Evolutionary conservation across 208 protist genomes (phyloP).

Genomic region (Acanthamoeba sp.): DNA sequence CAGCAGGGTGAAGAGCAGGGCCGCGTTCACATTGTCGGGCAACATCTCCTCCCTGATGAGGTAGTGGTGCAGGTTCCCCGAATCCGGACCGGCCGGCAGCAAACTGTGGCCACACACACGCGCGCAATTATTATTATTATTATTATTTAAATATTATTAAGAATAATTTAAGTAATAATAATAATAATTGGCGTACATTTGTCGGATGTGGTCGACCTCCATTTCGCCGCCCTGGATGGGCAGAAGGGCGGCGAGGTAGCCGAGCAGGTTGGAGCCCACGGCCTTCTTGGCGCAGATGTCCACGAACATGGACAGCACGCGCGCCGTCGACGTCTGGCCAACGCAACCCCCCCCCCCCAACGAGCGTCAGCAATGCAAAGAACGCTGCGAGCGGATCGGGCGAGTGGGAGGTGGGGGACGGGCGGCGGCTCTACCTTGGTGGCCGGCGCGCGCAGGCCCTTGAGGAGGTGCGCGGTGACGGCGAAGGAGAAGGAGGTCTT

Average conservation of each 20-base stretch:
- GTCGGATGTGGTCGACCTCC: conserved; percentile 60
- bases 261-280: conserved; percentile 46
- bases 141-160: too few species aligned
- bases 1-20: conserved; percentile 61
- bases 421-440: neutral
- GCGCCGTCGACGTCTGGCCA: conserved; percentile 43
- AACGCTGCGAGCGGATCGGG: too few species aligned
- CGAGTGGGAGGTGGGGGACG: neutral
- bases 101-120: conserved; percentile 4
- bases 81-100: conserved; percentile 56
- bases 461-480: conserved; percentile 75
- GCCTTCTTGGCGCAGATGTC: conserved; percentile 59
- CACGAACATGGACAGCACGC: conserved; percentile 64
- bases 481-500: conserved; percentile 82
- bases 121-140: too few species aligned
- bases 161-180: too few species aligned
- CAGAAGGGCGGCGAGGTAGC: conserved; percentile 65
- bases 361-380: neutral
- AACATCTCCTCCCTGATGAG: conserved; percentile 69
- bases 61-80: conserved; percentile 47
- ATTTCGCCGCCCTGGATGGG: conserved; percentile 55
- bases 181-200: neutral
- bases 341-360: too few species aligned
- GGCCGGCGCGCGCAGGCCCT: conserved; percentile 29
- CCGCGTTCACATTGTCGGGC: conserved; percentile 57